phyloP scores from a whole-genome alignment of 805 yeast genomes.

The Grigorovia yakushimaensis region DNA sequence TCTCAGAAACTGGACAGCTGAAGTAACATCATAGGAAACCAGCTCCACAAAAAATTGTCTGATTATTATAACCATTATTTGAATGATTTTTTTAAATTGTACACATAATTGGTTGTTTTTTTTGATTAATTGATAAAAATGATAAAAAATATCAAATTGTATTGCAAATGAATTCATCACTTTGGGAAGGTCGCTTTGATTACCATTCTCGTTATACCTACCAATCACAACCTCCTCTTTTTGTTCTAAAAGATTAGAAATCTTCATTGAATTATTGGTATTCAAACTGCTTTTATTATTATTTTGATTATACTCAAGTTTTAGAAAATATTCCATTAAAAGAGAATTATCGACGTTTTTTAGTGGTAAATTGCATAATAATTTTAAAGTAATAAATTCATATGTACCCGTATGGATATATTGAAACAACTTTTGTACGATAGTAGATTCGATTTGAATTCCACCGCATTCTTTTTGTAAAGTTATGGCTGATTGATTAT shows the following conservation, averaged over 20 bases:
- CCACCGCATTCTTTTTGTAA: constrained; percentile 36
- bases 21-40: constrained; percentile 12
- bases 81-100: constrained; percentile 10
- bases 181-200: not conserved
- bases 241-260: not conserved
- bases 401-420: constrained; percentile 36
- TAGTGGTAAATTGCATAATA: constrained; percentile 26
- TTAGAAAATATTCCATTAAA: not conserved
- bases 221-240: not conserved
- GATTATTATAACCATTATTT: constrained; percentile 19
- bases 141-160: constrained; percentile 1
- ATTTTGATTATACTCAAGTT: not conserved
- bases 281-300: not conserved
- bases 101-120: not conserved
- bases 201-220: constrained; percentile 1
- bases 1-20: constrained; percentile 20
- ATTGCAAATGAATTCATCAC: not conserved
- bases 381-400: constrained; percentile 21
- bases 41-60: constrained; percentile 24
- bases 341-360: not conserved
- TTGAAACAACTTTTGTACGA: constrained; percentile 32
- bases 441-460: constrained; percentile 33
- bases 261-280: constrained; percentile 10
- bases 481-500: constrained; percentile 29
- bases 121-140: not conserved